A percentile compares a stretch with the other conserved stretches of the same genome.
Conservation (phyloP, 2,329 filamentous ascomycete genomes). For the Colletotrichum gigasporum region DNA sequence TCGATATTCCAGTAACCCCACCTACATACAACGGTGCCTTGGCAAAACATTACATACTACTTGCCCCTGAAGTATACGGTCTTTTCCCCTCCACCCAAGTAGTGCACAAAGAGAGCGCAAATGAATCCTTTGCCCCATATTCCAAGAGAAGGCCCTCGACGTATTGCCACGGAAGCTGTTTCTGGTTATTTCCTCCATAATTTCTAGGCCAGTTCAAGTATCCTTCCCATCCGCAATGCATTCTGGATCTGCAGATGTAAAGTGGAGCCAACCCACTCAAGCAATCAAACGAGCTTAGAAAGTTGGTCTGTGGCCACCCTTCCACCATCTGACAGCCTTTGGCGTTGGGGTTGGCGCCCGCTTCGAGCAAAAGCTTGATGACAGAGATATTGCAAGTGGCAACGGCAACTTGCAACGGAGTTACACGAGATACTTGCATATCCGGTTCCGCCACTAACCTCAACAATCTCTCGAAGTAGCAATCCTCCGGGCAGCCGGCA, state of each 20-base stretch:
- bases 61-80: too few relatives aligned
- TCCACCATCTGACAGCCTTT: fast-evolving
- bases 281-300: fast-evolving
- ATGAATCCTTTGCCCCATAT: too few relatives aligned
- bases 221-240: not conserved
- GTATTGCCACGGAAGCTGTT: too few relatives aligned
- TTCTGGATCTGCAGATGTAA: not conserved
- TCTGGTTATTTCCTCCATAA: too few relatives aligned
- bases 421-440: not conserved
- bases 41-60: too few relatives aligned
- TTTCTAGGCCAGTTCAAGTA: too few relatives aligned
- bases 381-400: not conserved
- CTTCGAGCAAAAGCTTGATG: not conserved
- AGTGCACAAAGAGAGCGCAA: too few relatives aligned
- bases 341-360: not conserved
- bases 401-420: not conserved
- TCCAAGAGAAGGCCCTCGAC: too few relatives aligned
- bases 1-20: too few relatives aligned
- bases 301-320: fast-evolving
- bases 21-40: too few relatives aligned
- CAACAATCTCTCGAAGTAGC: not conserved
- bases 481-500: not conserved
- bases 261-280: not conserved
- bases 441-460: not conserved
- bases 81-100: too few relatives aligned